Conservation (phyloP, 768 basidiomycete genomes). For the Clavulina sp. region DNA sequence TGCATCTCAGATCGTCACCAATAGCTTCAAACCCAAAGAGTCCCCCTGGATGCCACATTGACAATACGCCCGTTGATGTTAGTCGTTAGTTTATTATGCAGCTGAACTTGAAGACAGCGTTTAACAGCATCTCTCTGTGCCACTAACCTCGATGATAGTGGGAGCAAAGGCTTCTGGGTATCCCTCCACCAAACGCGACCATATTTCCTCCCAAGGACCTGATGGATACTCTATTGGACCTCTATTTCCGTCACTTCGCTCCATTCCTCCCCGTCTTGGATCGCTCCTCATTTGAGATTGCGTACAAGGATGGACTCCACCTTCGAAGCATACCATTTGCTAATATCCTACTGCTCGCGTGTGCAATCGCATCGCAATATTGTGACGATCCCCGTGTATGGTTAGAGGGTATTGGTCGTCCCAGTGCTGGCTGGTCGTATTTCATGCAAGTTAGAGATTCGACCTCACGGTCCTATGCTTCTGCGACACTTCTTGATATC, state of each 20-base stretch:
- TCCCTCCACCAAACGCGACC: slow-evolving; percentile 14
- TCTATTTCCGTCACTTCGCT: slow-evolving; percentile 47
- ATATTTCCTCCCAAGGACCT: slow-evolving; percentile 49
- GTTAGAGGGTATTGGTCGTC: slow-evolving; percentile 25
- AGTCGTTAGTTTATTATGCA: too few species aligned
- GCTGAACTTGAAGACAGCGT: slow-evolving; percentile 13
- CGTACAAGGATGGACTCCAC: slow-evolving; percentile 33
- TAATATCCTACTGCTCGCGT: slow-evolving; percentile 45
- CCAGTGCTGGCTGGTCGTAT: slow-evolving; percentile 44
- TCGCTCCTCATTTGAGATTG: slow-evolving; percentile 43
- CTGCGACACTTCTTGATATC: not conserved
- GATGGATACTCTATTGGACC: slow-evolving; percentile 32
- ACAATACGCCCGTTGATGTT: slow-evolving; percentile 7
- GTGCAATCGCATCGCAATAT: slow-evolving; percentile 44
- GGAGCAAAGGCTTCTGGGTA: slow-evolving; percentile 15
- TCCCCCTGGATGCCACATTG: slow-evolving; percentile 6
- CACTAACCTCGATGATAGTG: slow-evolving; percentile 19
- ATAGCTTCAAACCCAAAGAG: slow-evolving; percentile 16
- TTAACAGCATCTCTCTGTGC: slow-evolving; percentile 9
- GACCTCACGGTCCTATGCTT: slow-evolving; percentile 28
- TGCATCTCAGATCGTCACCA: not conserved
- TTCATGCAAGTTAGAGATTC: slow-evolving; percentile 45
- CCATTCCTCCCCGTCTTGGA: slow-evolving; percentile 53
- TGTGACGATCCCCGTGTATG: slow-evolving; percentile 42
- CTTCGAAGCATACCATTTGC: slow-evolving; percentile 34